A percentile compares a stretch with the other conserved stretches of the same genome.
These are phyloP conservation scores for Phoma sp. DNA, from an alignment of 2,329 filamentous ascomycete genomes.

Conservation along the genomic window DNA sequence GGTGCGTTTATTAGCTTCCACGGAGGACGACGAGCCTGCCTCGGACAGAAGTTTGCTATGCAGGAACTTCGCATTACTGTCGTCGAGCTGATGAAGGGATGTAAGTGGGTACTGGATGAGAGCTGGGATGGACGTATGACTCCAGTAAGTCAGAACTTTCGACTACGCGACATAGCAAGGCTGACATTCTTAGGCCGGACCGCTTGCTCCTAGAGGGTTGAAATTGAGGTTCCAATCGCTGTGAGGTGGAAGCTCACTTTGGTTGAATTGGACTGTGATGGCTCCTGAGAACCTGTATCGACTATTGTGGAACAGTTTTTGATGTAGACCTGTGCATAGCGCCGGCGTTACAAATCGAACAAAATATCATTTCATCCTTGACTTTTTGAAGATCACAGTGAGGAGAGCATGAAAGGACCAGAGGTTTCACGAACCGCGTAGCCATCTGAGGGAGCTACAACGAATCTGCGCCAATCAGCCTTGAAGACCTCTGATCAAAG, in stretches of 20 bases:
- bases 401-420: no score
- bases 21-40: constrained; percentile 49
- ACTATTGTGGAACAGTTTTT: no score
- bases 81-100: constrained; percentile 32
- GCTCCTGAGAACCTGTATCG: no score
- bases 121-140: constrained; percentile 39
- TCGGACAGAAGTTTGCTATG: constrained; percentile 52
- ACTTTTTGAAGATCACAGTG: no score
- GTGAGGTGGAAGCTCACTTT: background rate
- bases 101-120: constrained; percentile 33
- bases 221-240: constrained; percentile 28
- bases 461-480: no score
- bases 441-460: no score
- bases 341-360: no score
- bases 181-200: constrained; percentile 18
- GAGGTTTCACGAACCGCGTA: no score
- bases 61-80: constrained; percentile 47
- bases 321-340: no score
- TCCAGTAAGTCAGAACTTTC: constrained; percentile 13
- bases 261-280: no score
- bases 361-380: no score
- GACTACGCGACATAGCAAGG: background rate
- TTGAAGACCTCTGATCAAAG: no score
- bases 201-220: constrained; percentile 26
- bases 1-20: constrained; percentile 54